Evolutionary conservation across 192 early-diverging fungal genomes (phyloP).

Genomic region (Helicostylum pulchrum): DNA sequence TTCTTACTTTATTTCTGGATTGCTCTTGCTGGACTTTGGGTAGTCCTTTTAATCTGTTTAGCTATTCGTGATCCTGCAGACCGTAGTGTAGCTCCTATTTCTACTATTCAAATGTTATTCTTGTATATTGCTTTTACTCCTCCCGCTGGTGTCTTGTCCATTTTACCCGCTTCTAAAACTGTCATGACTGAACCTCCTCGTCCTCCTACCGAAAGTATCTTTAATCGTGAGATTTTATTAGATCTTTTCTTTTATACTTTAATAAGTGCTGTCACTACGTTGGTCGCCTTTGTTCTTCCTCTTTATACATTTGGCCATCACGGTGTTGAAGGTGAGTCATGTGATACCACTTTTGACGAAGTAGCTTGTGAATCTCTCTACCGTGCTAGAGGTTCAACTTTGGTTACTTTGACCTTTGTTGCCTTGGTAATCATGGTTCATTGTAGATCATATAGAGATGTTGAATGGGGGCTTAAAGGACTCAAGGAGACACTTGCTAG

Average conservation of each 20-base stretch:
- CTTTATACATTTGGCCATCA: slow-evolving; percentile 55
- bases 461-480: slow-evolving; percentile 50
- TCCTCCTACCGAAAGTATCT: slow-evolving; percentile 60
- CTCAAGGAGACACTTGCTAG: slow-evolving; percentile 42
- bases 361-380: slow-evolving; percentile 54
- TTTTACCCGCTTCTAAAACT: slow-evolving; percentile 60
- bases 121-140: slow-evolving; percentile 78
- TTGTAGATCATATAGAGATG: slow-evolving; percentile 62
- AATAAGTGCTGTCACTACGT: slow-evolving; percentile 45
- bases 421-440: slow-evolving; percentile 64
- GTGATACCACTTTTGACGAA: slow-evolving; percentile 40
- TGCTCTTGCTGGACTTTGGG: slow-evolving; percentile 48
- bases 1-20: slow-evolving; percentile 58
- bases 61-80: slow-evolving; percentile 58
- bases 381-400: slow-evolving; percentile 56
- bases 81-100: slow-evolving; percentile 68
- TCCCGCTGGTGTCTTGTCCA: slow-evolving; percentile 67
- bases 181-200: slow-evolving; percentile 76
- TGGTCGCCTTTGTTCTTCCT: slow-evolving; percentile 60
- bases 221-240: slow-evolving; percentile 61
- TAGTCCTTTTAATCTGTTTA: slow-evolving; percentile 64
- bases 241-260: slow-evolving; percentile 68
- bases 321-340: slow-evolving; percentile 51
- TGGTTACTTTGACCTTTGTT: slow-evolving; percentile 48
- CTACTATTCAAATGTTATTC: slow-evolving; percentile 74